phyloP scores from a whole-genome alignment of 495 filamentous ascomycete genomes.

The Endocarpon pusillum region DNA sequence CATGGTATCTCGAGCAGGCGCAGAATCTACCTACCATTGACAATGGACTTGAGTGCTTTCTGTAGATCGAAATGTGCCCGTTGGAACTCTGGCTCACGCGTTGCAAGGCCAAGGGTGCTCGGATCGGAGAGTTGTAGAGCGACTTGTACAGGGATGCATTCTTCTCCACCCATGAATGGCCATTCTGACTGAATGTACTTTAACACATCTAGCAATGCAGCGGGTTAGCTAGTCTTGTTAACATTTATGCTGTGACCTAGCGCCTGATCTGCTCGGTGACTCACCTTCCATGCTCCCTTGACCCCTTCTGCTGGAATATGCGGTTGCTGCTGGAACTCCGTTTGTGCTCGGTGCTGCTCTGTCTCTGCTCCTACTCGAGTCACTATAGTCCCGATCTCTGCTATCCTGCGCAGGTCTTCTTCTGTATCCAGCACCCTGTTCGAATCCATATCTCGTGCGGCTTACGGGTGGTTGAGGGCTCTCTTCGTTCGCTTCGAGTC shows the following conservation, averaged over 20 bases:
- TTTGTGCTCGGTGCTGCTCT: constrained; percentile 7
- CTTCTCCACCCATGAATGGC: constrained; percentile 73
- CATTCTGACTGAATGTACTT: constrained; percentile 69
- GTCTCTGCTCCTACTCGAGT: constrained; percentile 13
- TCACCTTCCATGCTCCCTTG: constrained; percentile 24
- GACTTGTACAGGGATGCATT: constrained; percentile 82
- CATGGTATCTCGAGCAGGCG: constrained; percentile 2
- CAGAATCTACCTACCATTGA: constrained; percentile 44
- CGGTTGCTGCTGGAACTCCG: constrained; percentile 11
- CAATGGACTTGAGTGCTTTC: constrained; percentile 79
- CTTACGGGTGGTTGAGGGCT: not conserved
- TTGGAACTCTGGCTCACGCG: constrained; percentile 69
- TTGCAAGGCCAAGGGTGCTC: constrained; percentile 79
- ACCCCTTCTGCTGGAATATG: constrained; percentile 12
- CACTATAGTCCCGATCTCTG: constrained; percentile 13
- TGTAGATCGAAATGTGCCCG: constrained; percentile 71
- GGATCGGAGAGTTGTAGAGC: constrained; percentile 85
- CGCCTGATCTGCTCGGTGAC: constrained; percentile 1
- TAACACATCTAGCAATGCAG: constrained; percentile 32
- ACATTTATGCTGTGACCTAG: not conserved
- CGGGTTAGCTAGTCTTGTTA: constrained; percentile 2
- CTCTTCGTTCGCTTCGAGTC: constrained; percentile 1
- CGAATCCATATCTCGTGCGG: constrained; percentile 3
- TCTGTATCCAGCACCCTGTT: not conserved
- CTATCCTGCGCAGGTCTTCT: constrained; percentile 5